Evolutionary conservation across 2,329 filamentous ascomycete species (phyloP), one percentile per base, ranked within the genome.

Genomic region (Colletotrichum sp.): DNA sequence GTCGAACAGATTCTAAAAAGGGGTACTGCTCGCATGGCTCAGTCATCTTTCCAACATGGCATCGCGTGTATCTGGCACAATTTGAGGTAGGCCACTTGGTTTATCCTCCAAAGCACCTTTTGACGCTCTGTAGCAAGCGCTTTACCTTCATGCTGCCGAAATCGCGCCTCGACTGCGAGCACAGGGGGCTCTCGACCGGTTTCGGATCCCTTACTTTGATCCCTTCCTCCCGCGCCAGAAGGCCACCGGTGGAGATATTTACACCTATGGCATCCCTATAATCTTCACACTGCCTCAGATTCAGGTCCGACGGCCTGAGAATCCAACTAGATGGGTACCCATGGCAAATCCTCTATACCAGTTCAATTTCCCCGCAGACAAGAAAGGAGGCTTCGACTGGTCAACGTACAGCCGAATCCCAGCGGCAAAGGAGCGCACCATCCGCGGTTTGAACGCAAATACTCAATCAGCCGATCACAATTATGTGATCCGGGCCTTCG

Each of bases 31-130:
- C 59, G 3, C 69, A 70, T 15, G 64, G 33, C 24, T 66, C 69
- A 4, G 51, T 67, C 2, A 21, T 66, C 47, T 70, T 70, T n/a
- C 69, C 64, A 15, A 70, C 69, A 21, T 70, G 69, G 69, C 69
- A 70, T 33, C 61, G 63, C 16, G 47, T 59, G 7, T 70, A 70
- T 57, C 51, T 70, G n/a, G 69, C 69, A 9, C 18, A 57, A 8
- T 70, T 70, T n/a, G 69, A 70, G 63, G 69, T 31, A 57, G 18
- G n/a, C n/a, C n/a, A 6, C 6, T n/a, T 3, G 6, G 5, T 1
- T 7, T 21, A 6, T 47, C 12, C 5, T 7, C 11, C n/a, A n/a
- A 47, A 47, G 43, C 43, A 47, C 6, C 3, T 47, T 4, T 21
- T 21, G n/a, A 47, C n/a, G 3, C 9, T 47, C 6, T 47, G 11